These are phyloP conservation scores for Lenzites betulinus DNA, from an alignment of 768 basidiomycete species.

Conservation along the genomic window DNA sequence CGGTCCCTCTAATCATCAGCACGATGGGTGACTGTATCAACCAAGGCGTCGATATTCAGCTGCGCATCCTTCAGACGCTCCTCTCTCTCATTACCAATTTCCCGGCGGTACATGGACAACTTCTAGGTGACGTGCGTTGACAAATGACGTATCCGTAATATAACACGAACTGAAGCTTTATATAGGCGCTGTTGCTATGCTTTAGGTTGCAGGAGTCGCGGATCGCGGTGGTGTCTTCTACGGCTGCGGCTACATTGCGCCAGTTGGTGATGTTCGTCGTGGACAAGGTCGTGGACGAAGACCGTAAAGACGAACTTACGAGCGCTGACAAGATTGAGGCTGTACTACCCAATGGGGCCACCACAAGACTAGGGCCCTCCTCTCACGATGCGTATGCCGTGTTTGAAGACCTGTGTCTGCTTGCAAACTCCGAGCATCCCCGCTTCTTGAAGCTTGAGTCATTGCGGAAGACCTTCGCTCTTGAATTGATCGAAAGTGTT, in stretches of 20 bases:
- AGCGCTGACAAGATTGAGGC: slow-evolving; percentile 41
- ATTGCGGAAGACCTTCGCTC: slow-evolving; percentile 89
- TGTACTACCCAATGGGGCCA: slow-evolving; percentile 67
- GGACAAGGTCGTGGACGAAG: slow-evolving; percentile 88
- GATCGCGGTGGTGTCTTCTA: slow-evolving; percentile 95
- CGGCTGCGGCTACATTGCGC: slow-evolving; percentile 92
- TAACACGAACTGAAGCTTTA: background rate
- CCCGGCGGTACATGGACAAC: slow-evolving; percentile 71
- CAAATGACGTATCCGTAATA: background rate
- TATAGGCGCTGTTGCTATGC: slow-evolving; percentile 84
- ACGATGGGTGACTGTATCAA: slow-evolving; percentile 88
- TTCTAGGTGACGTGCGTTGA: slow-evolving; percentile 78
- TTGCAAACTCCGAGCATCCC: slow-evolving; percentile 81
- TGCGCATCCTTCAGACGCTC: slow-evolving; percentile 90
- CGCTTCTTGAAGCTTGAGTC: slow-evolving; percentile 79
- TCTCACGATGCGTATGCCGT: slow-evolving; percentile 84
- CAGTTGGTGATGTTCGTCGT: slow-evolving; percentile 98
- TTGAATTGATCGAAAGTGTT: slow-evolving; percentile 97
- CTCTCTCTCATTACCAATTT: slow-evolving; percentile 91
- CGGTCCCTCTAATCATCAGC: slow-evolving; percentile 75
- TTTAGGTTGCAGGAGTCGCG: slow-evolving; percentile 95
- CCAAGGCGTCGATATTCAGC: slow-evolving; percentile 96
- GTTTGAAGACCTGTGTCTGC: slow-evolving; percentile 90
- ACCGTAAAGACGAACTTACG: slow-evolving; percentile 46
- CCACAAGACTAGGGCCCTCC: slow-evolving; percentile 66